Evolutionary conservation across 805 yeast genomes (phyloP), one percentile per base, ranked within the genome.

Genomic region (Ogataea angusta): DNA sequence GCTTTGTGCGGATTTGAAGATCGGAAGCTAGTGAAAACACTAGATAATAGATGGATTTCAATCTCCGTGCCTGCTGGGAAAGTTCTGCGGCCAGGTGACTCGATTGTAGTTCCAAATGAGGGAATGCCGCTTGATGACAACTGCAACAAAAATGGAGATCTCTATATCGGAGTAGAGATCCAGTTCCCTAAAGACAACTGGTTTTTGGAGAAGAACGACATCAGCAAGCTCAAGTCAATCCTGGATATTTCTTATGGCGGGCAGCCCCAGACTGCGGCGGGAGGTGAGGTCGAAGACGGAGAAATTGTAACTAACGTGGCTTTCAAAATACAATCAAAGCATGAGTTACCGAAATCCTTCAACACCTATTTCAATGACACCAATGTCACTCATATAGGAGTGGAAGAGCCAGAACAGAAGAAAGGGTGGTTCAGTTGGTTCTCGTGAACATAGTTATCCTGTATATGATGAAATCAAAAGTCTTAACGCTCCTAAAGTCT

Each of bases 131-230:
- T 75, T 49, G 52, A 26, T 43, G 63, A 55, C 45, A 30, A 57
- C 44, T 10, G 55, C 50, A 45, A 48, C 38, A 40, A 54, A 51
- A 38, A 66, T 66, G 96, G 96, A 18, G 85, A 85, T 59, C 64
- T 89, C 48, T 88, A 78, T 53, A 68, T 89, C 13, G 75, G 71
- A 38, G 61, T 86, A n/a, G 76, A 76, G 15, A 78, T 90, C 38
- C 87, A 80, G 51, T 89, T 90, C 59, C 97, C 96, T 2, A 70
- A 72, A 25, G 95, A 88, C 60, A 76, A 81, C 54, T 89, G 96
- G 96, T 81, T 82, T 54, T 62, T 76, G 49, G 96, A 88, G 59
- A 76, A 73, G 52, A 70, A 78, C 42, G 96, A 88, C 54, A 39
- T 81, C 3, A 43, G 62, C 17, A 75, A 71, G 45, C 64, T 85